phyloP scores from a whole-genome alignment of 139 green algal genomes.

The Chlorella sp. region DNA sequence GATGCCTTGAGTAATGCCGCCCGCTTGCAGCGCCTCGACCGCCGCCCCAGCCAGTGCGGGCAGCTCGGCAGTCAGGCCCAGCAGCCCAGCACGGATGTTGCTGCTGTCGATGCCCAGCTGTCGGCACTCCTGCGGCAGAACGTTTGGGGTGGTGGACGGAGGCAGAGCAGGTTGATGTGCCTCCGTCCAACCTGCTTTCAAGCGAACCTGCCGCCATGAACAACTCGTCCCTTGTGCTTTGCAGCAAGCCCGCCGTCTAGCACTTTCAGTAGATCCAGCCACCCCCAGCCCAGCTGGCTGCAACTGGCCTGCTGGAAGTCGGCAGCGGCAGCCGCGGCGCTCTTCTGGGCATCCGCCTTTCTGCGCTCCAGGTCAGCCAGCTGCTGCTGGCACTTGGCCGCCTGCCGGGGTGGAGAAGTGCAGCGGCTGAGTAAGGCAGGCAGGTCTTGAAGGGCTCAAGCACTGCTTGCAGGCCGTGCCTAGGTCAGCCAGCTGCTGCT shows the following conservation, averaged over 20 bases:
- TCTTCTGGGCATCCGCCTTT: slow-evolving; percentile 67
- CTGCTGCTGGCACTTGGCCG: slow-evolving; percentile 39
- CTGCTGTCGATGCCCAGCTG: slow-evolving; percentile 54
- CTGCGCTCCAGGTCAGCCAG: slow-evolving; percentile 72
- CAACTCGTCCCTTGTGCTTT: no score
- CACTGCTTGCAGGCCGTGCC: no score
- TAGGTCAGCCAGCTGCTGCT: not conserved
- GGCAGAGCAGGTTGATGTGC: no score
- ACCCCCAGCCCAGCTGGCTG: no score
- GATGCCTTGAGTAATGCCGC: slow-evolving; percentile 6
- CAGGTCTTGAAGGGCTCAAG: no score
- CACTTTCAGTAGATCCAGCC: no score
- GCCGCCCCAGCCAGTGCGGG: slow-evolving; percentile 45
- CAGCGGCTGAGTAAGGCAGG: no score
- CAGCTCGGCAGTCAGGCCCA: slow-evolving; percentile 57
- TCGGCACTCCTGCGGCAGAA: slow-evolving; percentile 59
- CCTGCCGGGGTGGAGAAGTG: slow-evolving; percentile 7
- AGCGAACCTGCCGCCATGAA: no score
- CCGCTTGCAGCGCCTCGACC: slow-evolving; percentile 40
- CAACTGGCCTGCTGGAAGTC: slow-evolving; percentile 62
- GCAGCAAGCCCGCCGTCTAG: no score
- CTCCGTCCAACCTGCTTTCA: no score
- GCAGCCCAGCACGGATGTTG: slow-evolving; percentile 56
- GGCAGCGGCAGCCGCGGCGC: slow-evolving; percentile 52
- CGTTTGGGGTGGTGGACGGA: not conserved